These are phyloP conservation scores for Asclepias syriaca DNA, from an alignment of 257 asterid genomes.

Conservation along the genomic window DNA sequence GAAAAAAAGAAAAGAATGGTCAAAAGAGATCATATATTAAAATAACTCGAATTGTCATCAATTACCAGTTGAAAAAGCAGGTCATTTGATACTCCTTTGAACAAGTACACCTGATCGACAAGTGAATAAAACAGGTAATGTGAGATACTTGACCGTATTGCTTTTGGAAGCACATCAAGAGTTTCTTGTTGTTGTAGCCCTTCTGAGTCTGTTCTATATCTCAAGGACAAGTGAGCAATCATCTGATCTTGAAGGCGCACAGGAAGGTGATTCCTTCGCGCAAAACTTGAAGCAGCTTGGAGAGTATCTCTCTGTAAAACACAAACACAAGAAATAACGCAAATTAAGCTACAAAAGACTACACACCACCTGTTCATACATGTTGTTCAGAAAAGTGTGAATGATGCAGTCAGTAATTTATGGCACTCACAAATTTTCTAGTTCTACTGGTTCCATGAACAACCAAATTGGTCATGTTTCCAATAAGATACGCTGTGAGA, in stretches of 20 bases:
- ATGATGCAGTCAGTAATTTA: background rate
- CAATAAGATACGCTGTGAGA: constrained; percentile 66
- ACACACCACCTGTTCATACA: background rate
- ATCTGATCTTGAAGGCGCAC: constrained; percentile 70
- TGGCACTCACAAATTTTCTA: constrained; percentile 59
- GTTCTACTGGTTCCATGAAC: constrained; percentile 75
- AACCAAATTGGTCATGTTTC: constrained; percentile 86
- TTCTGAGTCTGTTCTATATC: constrained; percentile 76
- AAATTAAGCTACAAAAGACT: background rate
- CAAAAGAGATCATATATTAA: no score
- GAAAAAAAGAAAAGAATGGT: background rate
- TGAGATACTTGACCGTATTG: constrained; percentile 65
- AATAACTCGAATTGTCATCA: no score
- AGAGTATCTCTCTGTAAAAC: constrained; percentile 58
- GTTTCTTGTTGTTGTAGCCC: constrained; percentile 83
- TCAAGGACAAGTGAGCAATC: constrained; percentile 73
- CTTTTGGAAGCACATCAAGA: constrained; percentile 76
- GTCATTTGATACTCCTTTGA: constrained; percentile 70
- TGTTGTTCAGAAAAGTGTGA: background rate
- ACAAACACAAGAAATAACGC: constrained; percentile 5
- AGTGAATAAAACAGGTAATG: constrained; percentile 57
- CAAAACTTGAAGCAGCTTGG: constrained; percentile 71
- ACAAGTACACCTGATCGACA: constrained; percentile 67
- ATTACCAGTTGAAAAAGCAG: constrained; percentile 85
- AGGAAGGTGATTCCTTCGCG: constrained; percentile 63